A percentile compares a stretch with the other conserved stretches of the same genome.
Evolutionary conservation across 164 flowering plant genomes (phyloP).

Genomic region (Berberis thunbergii): DNA sequence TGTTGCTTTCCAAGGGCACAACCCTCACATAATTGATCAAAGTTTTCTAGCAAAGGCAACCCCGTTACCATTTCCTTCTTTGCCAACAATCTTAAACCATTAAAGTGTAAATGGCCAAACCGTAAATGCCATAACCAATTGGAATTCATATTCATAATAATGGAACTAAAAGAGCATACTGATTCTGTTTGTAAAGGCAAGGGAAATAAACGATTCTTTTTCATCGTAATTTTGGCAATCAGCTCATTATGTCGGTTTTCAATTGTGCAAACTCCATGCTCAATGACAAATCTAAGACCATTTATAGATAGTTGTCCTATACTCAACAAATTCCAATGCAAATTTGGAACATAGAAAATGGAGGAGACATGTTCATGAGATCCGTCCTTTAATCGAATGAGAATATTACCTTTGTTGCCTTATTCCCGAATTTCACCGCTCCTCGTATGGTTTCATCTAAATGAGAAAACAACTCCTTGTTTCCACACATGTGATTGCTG

Average conservation of each 20-base stretch:
- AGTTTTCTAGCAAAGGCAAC: background rate
- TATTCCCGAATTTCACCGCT: background rate
- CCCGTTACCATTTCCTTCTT: constrained; percentile 1
- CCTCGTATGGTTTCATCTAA: background rate
- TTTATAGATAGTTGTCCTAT: background rate
- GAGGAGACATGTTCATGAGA: background rate
- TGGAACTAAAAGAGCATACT: background rate
- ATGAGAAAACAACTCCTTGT: background rate
- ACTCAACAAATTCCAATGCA: background rate
- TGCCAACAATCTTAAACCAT: background rate
- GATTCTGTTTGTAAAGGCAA: background rate
- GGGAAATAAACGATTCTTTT: background rate
- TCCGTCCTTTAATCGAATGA: background rate
- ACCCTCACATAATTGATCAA: background rate
- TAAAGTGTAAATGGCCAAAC: background rate
- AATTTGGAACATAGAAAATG: no score
- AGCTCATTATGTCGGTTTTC: background rate
- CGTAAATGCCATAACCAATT: constrained; percentile 1
- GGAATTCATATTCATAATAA: no score
- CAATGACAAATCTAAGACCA: background rate
- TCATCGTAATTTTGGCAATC: background rate
- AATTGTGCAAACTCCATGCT: background rate
- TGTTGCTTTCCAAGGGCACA: background rate
- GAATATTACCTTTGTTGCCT: background rate
- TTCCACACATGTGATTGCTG: background rate